Conservation (phyloP, 2,329 filamentous ascomycete genomes). For the Penicillium paneum region DNA sequence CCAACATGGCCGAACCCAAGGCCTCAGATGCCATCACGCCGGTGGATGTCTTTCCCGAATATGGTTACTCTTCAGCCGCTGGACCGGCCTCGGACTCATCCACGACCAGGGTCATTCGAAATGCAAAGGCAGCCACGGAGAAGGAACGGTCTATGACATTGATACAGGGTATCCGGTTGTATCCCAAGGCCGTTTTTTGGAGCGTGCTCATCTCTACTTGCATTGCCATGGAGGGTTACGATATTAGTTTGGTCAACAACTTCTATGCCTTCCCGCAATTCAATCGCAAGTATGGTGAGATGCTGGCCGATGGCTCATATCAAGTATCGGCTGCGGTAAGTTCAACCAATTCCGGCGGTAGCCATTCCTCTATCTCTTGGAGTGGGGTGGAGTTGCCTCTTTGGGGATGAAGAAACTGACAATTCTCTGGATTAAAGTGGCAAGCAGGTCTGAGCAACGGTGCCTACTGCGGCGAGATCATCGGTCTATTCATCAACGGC, state of each 20-base stretch:
- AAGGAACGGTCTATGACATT: conserved; percentile 66
- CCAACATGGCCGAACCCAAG: conserved; percentile 30
- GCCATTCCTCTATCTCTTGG: not conserved
- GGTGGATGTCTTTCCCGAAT: conserved; percentile 13
- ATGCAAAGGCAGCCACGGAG: conserved; percentile 44
- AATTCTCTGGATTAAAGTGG: conserved; percentile 32
- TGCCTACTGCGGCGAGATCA: conserved; percentile 46
- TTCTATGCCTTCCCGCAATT: conserved; percentile 58
- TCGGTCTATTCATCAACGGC: conserved; percentile 52
- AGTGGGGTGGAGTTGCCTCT: not conserved
- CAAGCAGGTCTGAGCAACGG: conserved; percentile 47
- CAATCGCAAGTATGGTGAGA: conserved; percentile 42
- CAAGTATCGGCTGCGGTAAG: conserved; percentile 40
- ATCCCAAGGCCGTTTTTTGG: conserved; percentile 84
- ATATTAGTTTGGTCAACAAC: conserved; percentile 76
- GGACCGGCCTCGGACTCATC: conserved; percentile 23
- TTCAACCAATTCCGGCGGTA: conserved; percentile 1
- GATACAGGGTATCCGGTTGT: conserved; percentile 71
- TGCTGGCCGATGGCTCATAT: conserved; percentile 34
- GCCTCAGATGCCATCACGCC: conserved; percentile 29
- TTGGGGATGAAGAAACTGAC: conserved; percentile 15
- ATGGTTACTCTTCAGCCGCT: conserved; percentile 13
- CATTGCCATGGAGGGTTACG: conserved; percentile 89
- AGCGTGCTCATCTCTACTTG: conserved; percentile 83
- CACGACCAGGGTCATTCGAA: conserved; percentile 36